Conservation (phyloP, 108 stramenopile species). For the Cyclotella choctawhatcheeana region DNA sequence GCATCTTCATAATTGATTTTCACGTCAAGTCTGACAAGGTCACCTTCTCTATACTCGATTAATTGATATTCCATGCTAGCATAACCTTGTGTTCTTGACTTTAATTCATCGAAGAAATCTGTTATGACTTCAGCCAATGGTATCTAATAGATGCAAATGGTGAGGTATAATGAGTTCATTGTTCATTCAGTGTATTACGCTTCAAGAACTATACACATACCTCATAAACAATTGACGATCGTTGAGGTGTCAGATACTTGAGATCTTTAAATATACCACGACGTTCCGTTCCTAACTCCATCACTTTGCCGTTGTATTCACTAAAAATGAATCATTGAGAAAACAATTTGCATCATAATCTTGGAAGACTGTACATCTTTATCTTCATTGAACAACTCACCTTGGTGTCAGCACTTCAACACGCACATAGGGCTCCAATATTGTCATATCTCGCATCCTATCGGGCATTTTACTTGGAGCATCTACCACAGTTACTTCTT, state of each 20-base stretch:
- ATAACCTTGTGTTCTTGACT: conserved; percentile 96
- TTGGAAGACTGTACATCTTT: not conserved
- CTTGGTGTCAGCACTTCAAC: conserved; percentile 87
- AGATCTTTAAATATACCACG: conserved; percentile 89
- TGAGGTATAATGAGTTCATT: too few species aligned
- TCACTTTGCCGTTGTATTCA: conserved; percentile 88
- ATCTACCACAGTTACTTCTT: conserved; percentile 72
- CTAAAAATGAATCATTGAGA: conserved; percentile 13
- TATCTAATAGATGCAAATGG: conserved; percentile 20
- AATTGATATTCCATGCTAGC: conserved; percentile 97
- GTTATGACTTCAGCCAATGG: conserved; percentile 96
- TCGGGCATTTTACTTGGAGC: conserved; percentile 97
- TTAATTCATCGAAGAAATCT: conserved; percentile 98
- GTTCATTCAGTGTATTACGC: not conserved
- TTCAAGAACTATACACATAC: not conserved
- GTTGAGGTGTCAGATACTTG: conserved; percentile 94
- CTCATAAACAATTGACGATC: conserved; percentile 91
- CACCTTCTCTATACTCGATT: conserved; percentile 87
- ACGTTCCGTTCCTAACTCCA: conserved; percentile 90
- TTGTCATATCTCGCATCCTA: conserved; percentile 65
- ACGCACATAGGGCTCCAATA: conserved; percentile 91
- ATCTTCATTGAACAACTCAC: not conserved
- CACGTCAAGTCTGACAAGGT: conserved; percentile 95
- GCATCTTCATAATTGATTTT: conserved; percentile 97
- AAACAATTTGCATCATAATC: not conserved